Conservation (phyloP, 805 yeast species). For the Candida pini region DNA sequence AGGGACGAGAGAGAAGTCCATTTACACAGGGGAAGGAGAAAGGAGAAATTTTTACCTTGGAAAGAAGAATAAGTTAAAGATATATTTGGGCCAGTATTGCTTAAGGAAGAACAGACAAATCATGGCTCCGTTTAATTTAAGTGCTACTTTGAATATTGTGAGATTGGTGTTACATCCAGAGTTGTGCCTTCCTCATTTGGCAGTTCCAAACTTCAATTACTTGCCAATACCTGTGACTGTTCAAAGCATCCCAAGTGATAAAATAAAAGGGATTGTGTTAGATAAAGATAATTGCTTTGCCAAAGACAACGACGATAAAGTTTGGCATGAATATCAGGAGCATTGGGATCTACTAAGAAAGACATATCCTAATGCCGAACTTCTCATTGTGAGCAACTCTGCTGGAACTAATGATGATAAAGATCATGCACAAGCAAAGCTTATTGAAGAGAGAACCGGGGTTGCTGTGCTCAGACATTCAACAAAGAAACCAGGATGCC, state of each 20-base stretch:
- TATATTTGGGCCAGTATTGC: no score
- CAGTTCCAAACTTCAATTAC: conserved; percentile 42
- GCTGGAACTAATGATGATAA: conserved; percentile 85
- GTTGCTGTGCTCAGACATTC: conserved; percentile 65
- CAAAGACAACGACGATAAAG: conserved; percentile 67
- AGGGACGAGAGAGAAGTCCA: no score
- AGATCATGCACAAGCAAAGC: conserved; percentile 50
- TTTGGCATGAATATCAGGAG: conserved; percentile 66
- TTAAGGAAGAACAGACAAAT: conserved; percentile 30
- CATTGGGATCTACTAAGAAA: conserved; percentile 51
- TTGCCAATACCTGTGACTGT: conserved; percentile 22
- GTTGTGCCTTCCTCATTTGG: conserved; percentile 66
- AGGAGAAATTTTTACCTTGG: no score
- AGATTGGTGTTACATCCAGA: conserved; percentile 57
- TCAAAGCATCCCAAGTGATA: conserved; percentile 16
- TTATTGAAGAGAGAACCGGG: conserved; percentile 59
- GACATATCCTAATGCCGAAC: conserved; percentile 55
- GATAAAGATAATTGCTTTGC: conserved; percentile 98
- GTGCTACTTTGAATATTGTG: conserved; percentile 69
- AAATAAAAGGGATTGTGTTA: conserved; percentile 70
- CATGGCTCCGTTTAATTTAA: conserved; percentile 40
- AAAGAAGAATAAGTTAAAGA: no score
- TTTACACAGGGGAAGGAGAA: no score
- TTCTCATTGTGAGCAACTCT: conserved; percentile 82
- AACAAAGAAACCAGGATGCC: conserved; percentile 80